phyloP scores from a whole-genome alignment of 257 asterid genomes.

The Nicotiana knightiana region DNA sequence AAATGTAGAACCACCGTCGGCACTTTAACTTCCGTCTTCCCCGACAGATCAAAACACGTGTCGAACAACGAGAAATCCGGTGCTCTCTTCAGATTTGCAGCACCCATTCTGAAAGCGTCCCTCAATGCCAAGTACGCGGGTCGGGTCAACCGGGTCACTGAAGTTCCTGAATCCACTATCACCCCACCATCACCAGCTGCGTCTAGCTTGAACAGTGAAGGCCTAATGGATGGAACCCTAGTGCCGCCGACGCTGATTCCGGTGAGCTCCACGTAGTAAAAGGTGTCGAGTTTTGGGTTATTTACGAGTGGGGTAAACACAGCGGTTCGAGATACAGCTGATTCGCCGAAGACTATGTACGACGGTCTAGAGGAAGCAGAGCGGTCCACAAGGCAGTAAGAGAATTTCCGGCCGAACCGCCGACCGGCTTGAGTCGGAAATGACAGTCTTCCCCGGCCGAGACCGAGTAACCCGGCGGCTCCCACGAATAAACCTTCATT shows the following conservation, averaged over 20 bases:
- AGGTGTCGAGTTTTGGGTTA: slow-evolving; percentile 70
- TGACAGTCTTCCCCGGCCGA: slow-evolving; percentile 74
- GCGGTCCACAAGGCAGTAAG: slow-evolving; percentile 78
- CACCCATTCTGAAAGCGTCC: slow-evolving; percentile 58
- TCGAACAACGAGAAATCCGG: slow-evolving; percentile 63
- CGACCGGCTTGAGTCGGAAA: slow-evolving; percentile 63
- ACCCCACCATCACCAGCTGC: slow-evolving; percentile 64
- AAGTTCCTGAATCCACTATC: slow-evolving; percentile 83
- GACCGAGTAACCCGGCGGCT: slow-evolving; percentile 81
- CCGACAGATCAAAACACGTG: slow-evolving; percentile 76
- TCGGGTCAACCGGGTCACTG: slow-evolving; percentile 68
- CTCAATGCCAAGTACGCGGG: slow-evolving; percentile 69
- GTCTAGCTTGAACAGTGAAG: slow-evolving; percentile 54
- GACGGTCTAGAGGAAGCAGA: slow-evolving; percentile 59
- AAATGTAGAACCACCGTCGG: slow-evolving; percentile 88
- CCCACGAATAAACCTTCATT: slow-evolving; percentile 82
- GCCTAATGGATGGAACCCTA: slow-evolving; percentile 40
- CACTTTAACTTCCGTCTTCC: slow-evolving; percentile 73
- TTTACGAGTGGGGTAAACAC: slow-evolving; percentile 55
- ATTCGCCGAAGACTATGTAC: slow-evolving; percentile 54
- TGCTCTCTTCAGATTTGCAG: slow-evolving; percentile 37
- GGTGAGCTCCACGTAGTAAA: slow-evolving; percentile 58
- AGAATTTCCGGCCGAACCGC: slow-evolving; percentile 57
- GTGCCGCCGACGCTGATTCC: slow-evolving; percentile 81
- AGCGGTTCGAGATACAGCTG: slow-evolving; percentile 55